Base-by-base conservation (phyloP, 352 stramenopile species). In the Phytophthora constricta region DNA sequence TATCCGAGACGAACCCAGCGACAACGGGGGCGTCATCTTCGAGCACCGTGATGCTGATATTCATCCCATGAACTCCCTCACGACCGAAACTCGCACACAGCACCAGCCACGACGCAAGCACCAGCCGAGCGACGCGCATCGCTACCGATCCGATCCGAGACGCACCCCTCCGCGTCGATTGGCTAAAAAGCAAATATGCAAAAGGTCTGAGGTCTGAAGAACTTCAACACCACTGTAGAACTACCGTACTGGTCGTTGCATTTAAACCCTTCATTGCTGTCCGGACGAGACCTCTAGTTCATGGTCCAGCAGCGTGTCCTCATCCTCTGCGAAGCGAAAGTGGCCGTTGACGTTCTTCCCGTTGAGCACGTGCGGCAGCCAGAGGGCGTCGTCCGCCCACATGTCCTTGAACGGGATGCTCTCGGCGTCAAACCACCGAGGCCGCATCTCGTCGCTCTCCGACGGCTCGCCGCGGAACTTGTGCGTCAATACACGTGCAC, bases 371-470 rank as follows among this genome's bases (percentile, higher is more conserved):
- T 88, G 79, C 22, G 88, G 89, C 39, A 96, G 64, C 91, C 91
- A 97, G 45, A 92, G 63, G 47, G 41, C 52, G 63, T 97, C 90
- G 68, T 97, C 90, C 2, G 85, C 68, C 90, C 91, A 97, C 90
- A 97, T 97, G n/a, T 65, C 68, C 3, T 80, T 60, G 53, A 83
- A 94, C n/a, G 92, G 92, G 45, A 97, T 85, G 11, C 64, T 62
- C 31, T 68, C 65, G 7, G 72, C 45, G 43, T 74, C 56, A 69
- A 80, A 97, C 92, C 92, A 98, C 47, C 86, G 53, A 26, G 92
- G 90, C 56, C 56, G 73, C 92, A 98, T 98, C 72, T 98, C 92
- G 5, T 97, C 87, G 50, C 83, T 93, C 72, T 98, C 92, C 4
- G 68, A 82, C 1, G 87, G 83, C 46, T 91, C 74, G 17, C 90